Percentiles rank a stretch among this genome's conserved stretches.
These are phyloP conservation scores for Leishmania gerbilli DNA, from an alignment of 208 protist genomes.

Conservation along the genomic window DNA sequence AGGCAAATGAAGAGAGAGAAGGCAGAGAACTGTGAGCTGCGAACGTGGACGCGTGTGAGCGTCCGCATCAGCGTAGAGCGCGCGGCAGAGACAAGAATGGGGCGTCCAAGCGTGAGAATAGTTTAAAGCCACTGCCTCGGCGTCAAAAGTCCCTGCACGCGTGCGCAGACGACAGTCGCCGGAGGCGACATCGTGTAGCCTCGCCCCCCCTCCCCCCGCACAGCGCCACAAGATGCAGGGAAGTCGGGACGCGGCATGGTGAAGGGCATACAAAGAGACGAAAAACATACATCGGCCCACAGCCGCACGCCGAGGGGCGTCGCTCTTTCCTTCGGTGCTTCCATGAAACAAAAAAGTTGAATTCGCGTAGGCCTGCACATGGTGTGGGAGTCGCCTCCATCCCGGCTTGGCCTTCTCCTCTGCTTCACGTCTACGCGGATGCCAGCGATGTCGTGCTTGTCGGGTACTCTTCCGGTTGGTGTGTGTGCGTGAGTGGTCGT, in stretches of 20 bases:
- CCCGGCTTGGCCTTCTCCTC: not conserved
- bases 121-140: not conserved
- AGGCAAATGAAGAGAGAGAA: slow-evolving; percentile 17
- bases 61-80: not conserved
- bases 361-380: not conserved
- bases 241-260: not conserved
- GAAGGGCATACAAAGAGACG: not conserved
- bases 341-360: too few species aligned
- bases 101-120: not conserved
- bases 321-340: not conserved
- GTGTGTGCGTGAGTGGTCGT: not conserved
- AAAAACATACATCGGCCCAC: not conserved
- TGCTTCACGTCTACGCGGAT: not conserved
- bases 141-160: not conserved
- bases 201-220: not conserved
- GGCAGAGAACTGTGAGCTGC: slow-evolving; percentile 3
- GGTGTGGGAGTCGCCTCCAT: not conserved
- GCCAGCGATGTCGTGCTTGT: not conserved
- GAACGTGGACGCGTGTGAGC: slow-evolving; percentile 4
- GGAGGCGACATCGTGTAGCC: not conserved
- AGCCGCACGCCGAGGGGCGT: not conserved
- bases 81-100: not conserved
- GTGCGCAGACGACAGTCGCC: not conserved
- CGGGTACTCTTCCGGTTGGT: not conserved
- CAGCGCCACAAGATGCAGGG: not conserved